Conservation (phyloP, 441 rosid genomes). For the Erysimum cheiri region DNA sequence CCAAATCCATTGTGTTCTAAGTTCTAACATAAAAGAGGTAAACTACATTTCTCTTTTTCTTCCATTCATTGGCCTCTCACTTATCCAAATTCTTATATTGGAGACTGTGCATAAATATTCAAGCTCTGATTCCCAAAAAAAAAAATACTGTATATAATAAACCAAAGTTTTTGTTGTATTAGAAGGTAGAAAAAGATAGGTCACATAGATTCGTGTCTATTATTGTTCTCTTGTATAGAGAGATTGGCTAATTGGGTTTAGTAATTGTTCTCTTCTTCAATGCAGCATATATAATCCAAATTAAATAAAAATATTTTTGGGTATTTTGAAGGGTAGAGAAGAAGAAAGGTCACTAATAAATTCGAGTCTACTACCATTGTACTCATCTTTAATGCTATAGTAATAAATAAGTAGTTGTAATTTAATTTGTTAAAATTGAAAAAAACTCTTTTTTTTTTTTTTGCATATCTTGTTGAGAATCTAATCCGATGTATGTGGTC, state of each 20-base stretch:
- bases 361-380: constrained; percentile 28
- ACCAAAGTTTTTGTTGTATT: not conserved
- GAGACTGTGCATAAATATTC: no score
- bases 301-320: not conserved
- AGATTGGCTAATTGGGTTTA: no score
- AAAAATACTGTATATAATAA: no score
- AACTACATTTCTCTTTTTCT: not conserved
- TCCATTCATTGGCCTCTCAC: no score
- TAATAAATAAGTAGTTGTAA: not conserved
- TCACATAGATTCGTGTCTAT: not conserved
- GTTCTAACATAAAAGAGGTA: not conserved
- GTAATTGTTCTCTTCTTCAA: constrained; percentile 16
- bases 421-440: not conserved
- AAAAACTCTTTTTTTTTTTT: not conserved
- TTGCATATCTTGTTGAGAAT: not conserved
- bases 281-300: constrained; percentile 1
- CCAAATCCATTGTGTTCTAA: not conserved
- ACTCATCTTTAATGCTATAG: constrained; percentile 2
- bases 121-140: no score
- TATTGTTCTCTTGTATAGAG: not conserved
- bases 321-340: not conserved
- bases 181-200: not conserved
- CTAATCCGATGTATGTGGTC: not conserved
- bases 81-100: no score
- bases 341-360: constrained; percentile 32